A percentile compares a stretch with the other conserved stretches of the same genome.
phyloP scores from a whole-genome alignment of 495 filamentous ascomycete species.

The Clohesyomyces aquaticus region DNA sequence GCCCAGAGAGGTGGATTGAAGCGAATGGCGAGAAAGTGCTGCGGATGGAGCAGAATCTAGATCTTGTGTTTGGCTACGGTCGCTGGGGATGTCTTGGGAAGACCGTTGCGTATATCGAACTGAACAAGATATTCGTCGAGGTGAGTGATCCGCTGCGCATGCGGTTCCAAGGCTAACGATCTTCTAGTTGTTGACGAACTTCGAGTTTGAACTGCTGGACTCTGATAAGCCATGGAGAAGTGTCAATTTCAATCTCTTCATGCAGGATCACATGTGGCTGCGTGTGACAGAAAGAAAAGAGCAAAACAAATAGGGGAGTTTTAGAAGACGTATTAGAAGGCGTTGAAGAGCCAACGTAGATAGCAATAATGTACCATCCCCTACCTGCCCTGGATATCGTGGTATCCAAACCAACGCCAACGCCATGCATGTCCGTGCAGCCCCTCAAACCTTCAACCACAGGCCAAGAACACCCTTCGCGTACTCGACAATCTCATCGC shows the following conservation, averaged over 20 bases:
- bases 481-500: constrained; percentile 97
- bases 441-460: constrained; percentile 78
- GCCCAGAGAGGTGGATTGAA: constrained; percentile 34
- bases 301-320: background rate
- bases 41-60: constrained; percentile 11
- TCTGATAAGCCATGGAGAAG: constrained; percentile 51
- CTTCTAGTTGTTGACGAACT: constrained; percentile 52
- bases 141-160: constrained; percentile 1
- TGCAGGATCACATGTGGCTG: constrained; percentile 23
- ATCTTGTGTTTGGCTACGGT: constrained; percentile 19
- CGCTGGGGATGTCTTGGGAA: constrained; percentile 18
- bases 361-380: constrained; percentile 4
- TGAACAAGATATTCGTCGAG: constrained; percentile 63
- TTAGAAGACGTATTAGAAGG: constrained; percentile 4
- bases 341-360: background rate
- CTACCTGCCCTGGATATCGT: constrained; percentile 20
- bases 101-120: constrained; percentile 47
- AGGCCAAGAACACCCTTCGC: constrained; percentile 87
- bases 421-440: background rate
- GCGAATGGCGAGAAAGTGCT: background rate
- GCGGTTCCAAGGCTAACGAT: background rate
- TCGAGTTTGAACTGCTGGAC: constrained; percentile 57
- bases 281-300: constrained; percentile 12
- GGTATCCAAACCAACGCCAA: constrained; percentile 16
- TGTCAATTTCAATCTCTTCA: constrained; percentile 21